A percentile compares a stretch with the other conserved stretches of the same genome.
Evolutionary conservation across 164 flowering plant species (phyloP).

Genomic region (Pachysandra terminalis): DNA sequence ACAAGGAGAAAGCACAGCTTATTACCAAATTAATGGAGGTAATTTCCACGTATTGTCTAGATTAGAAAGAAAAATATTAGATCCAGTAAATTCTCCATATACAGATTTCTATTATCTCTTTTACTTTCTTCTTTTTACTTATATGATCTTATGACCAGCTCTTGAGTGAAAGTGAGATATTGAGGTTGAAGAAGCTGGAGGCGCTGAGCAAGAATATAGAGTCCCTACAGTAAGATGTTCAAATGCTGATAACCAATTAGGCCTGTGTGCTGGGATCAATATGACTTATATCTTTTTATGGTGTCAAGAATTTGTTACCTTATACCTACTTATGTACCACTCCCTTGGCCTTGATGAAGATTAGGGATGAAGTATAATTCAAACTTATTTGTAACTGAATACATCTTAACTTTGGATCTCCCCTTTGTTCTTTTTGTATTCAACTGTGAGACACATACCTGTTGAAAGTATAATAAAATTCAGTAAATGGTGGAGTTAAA

Average conservation of each 20-base stretch:
- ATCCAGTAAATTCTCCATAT: background rate
- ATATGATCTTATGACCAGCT: constrained; percentile 37
- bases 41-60: constrained; percentile 7
- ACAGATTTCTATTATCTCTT: background rate
- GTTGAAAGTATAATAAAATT: background rate
- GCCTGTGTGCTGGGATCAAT: constrained; percentile 25
- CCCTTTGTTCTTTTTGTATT: background rate
- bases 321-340: constrained; percentile 8
- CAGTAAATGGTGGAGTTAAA: background rate
- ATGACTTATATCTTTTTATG: background rate
- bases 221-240: constrained; percentile 32
- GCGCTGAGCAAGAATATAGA: constrained; percentile 80
- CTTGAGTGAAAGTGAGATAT: constrained; percentile 75
- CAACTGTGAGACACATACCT: background rate
- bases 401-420: constrained; percentile 7
- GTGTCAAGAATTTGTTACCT: constrained; percentile 7
- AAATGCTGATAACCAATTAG: constrained; percentile 5
- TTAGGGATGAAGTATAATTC: constrained; percentile 12
- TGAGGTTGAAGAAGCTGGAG: constrained; percentile 85
- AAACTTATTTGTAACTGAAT: constrained; percentile 16
- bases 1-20: constrained; percentile 71
- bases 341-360: constrained; percentile 7
- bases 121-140: background rate
- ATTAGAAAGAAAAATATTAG: background rate
- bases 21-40: constrained; percentile 82